phyloP scores from a whole-genome alignment of 208 protist species.

The Acanthamoeba lenticulata region DNA sequence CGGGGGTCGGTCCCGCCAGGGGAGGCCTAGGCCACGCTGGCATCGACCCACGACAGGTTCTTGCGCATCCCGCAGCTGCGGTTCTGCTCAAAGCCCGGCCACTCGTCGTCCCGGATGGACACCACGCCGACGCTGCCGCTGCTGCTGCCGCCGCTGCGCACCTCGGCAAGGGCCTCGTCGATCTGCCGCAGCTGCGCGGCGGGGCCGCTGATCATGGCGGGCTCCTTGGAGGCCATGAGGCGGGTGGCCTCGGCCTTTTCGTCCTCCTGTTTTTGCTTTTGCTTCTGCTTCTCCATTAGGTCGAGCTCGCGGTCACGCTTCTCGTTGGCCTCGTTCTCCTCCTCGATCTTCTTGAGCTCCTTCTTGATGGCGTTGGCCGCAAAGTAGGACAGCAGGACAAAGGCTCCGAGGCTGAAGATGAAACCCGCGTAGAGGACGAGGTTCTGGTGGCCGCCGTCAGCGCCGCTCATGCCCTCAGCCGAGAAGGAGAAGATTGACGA shows the following conservation, averaged over 20 bases:
- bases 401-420: neutral
- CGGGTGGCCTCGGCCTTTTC: neutral
- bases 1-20: too few species aligned
- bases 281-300: neutral
- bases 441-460: neutral
- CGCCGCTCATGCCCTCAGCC: slow-evolving; percentile 3
- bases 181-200: neutral
- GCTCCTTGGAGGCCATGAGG: neutral
- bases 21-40: slow-evolving; percentile 34
- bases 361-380: slow-evolving; percentile 40
- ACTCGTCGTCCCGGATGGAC: neutral
- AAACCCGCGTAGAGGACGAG: slow-evolving; percentile 4
- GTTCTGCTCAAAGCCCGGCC: neutral
- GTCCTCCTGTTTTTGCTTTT: neutral
- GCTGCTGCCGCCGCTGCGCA: neutral
- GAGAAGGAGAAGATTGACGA: slow-evolving; percentile 40
- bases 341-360: slow-evolving; percentile 49
- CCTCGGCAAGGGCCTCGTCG: neutral
- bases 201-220: neutral
- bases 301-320: neutral
- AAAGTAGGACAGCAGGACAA: slow-evolving; percentile 32
- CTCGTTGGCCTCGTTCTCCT: slow-evolving; percentile 25
- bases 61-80: slow-evolving; percentile 42
- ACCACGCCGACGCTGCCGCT: neutral
- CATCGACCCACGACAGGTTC: slow-evolving; percentile 54